Evolutionary conservation across 768 basidiomycete genomes (phyloP).

Genomic region (Stropharia rugosoannulata): DNA sequence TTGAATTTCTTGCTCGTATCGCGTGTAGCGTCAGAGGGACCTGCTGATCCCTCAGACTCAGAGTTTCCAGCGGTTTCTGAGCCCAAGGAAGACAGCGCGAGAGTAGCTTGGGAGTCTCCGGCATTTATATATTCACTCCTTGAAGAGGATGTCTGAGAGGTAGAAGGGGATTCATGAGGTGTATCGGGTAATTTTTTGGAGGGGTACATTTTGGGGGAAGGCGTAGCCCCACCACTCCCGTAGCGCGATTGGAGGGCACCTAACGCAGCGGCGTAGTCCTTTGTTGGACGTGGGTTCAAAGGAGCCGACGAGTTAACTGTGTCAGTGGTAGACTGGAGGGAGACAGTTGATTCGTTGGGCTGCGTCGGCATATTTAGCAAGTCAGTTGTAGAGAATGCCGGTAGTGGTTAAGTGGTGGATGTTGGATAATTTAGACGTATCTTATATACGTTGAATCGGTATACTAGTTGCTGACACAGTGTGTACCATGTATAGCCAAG

Average conservation of each 20-base stretch:
- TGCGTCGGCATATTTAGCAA: background rate
- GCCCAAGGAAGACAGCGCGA: constrained; percentile 2
- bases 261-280: constrained; percentile 37
- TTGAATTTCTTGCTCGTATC: constrained; percentile 10
- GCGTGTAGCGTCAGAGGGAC: background rate
- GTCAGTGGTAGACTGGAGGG: constrained; percentile 21
- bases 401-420: background rate
- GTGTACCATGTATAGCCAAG: too few species aligned
- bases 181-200: constrained; percentile 23
- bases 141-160: constrained; percentile 1
- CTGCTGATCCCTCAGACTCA: constrained; percentile 2
- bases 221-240: constrained; percentile 27
- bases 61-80: background rate
- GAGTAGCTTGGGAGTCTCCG: constrained; percentile 15
- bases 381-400: background rate
- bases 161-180: constrained; percentile 7
- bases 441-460: background rate
- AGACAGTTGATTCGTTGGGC: constrained; percentile 16
- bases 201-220: constrained; percentile 27
- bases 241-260: constrained; percentile 34
- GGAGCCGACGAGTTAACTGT: constrained; percentile 22
- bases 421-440: background rate
- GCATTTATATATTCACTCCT: background rate
- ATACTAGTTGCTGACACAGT: background rate
- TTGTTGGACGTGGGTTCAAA: constrained; percentile 19